Evolutionary conservation across 1,284 basidiomycete species (phyloP).

Genomic region (Ceratobasidium papillatum): DNA sequence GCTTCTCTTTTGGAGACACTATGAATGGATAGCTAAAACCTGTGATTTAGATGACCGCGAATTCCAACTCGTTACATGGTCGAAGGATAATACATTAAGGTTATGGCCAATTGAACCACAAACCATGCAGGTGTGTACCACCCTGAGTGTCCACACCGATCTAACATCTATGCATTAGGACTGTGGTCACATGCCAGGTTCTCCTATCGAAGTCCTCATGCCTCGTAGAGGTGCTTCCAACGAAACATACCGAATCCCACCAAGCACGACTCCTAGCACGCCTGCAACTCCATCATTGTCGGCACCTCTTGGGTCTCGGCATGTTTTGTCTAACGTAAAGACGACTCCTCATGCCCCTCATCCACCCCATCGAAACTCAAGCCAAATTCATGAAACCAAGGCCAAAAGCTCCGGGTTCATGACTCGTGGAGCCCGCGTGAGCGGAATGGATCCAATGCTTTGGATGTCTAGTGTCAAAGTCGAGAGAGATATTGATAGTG

Average conservation of each 20-base stretch:
- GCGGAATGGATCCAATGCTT: conserved; percentile 67
- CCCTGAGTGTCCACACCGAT: background rate
- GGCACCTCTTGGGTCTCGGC: conserved; percentile 40
- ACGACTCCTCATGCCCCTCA: conserved; percentile 11
- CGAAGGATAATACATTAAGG: conserved; percentile 89
- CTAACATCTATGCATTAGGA: conserved; percentile 45
- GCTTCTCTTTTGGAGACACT: conserved; percentile 8
- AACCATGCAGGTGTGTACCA: conserved; percentile 65
- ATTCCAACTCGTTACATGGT: conserved; percentile 97
- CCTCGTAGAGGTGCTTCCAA: conserved; percentile 56
- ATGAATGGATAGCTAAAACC: background rate
- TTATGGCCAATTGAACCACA: conserved; percentile 89
- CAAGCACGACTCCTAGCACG: conserved; percentile 35
- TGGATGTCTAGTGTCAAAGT: conserved; percentile 79
- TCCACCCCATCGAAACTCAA: conserved; percentile 9
- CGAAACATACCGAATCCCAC: conserved; percentile 45
- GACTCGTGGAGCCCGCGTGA: conserved; percentile 63
- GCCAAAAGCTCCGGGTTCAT: conserved; percentile 44
- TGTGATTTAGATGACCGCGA: conserved; percentile 66
- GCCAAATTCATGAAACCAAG: conserved; percentile 15
- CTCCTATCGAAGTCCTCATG: conserved; percentile 58
- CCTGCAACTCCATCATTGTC: conserved; percentile 36
- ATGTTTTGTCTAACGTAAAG: conserved; percentile 40
- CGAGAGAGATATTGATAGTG: conserved; percentile 59
- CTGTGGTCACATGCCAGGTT: conserved; percentile 59